These are phyloP conservation scores for Fermentozyma sake DNA, from an alignment of 1,139 yeast genomes.

Conservation along the genomic window DNA sequence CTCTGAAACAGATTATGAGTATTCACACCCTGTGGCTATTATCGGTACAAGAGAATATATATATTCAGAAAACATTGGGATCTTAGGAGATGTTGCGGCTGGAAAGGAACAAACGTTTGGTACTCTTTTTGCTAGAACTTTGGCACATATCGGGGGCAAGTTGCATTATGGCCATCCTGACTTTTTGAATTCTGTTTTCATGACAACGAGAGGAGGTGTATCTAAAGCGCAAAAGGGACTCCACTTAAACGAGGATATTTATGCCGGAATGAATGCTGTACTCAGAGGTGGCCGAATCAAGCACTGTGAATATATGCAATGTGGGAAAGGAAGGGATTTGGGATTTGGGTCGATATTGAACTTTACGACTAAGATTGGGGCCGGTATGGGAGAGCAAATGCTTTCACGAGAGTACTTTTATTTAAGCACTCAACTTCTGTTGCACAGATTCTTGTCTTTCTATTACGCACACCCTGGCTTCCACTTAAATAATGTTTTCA, in stretches of 20 bases:
- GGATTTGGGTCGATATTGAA: constrained; percentile 52
- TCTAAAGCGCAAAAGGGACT: constrained; percentile 54
- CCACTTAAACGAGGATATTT: constrained; percentile 53
- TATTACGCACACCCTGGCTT: constrained; percentile 57
- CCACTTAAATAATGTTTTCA: constrained; percentile 50
- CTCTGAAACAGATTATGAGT: constrained; percentile 15
- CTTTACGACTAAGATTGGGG: constrained; percentile 53
- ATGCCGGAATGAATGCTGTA: constrained; percentile 53
- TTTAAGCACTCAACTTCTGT: constrained; percentile 44
- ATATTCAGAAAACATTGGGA: constrained; percentile 51
- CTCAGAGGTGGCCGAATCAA: constrained; percentile 52
- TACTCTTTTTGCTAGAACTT: constrained; percentile 50
- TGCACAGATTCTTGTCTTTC: constrained; percentile 49
- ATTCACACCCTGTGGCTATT: constrained; percentile 46
- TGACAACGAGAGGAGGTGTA: constrained; percentile 55
- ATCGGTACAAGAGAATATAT: constrained; percentile 53
- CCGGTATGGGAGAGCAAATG: constrained; percentile 59
- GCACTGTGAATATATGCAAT: constrained; percentile 54
- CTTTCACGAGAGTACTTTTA: constrained; percentile 51
- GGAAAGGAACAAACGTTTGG: constrained; percentile 59
- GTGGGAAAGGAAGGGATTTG: constrained; percentile 55
- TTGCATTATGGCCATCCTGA: constrained; percentile 58
- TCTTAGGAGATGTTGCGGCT: constrained; percentile 54
- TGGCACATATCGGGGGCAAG: constrained; percentile 53
- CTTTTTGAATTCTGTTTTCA: constrained; percentile 44